phyloP scores from a whole-genome alignment of 1,284 basidiomycete genomes.

The Peniophora sp. region DNA sequence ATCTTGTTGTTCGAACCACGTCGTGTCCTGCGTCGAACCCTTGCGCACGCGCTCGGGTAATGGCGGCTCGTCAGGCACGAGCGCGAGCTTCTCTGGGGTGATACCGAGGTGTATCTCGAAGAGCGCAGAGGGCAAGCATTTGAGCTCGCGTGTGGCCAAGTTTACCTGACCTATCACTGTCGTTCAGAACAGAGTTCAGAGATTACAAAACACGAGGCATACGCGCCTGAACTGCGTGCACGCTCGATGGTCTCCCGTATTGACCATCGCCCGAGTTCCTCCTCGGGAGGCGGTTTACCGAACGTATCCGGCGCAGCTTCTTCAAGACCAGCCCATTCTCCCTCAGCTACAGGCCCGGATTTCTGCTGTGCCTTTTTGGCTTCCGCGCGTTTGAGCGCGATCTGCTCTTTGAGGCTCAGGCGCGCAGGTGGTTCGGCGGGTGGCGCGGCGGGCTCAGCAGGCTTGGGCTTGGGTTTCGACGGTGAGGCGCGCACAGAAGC shows the following conservation, averaged over 20 bases:
- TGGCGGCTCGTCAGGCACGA: constrained; percentile 53
- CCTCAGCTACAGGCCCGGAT: constrained; percentile 13
- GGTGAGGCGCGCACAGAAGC: constrained; percentile 2
- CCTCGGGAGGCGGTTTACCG: constrained; percentile 30
- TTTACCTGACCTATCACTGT: constrained; percentile 55
- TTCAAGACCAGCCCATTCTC: constrained; percentile 30
- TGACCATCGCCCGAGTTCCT: constrained; percentile 50
- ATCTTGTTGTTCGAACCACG: constrained; percentile 77
- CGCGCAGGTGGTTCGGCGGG: constrained; percentile 21
- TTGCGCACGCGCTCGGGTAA: constrained; percentile 31
- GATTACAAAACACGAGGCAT: constrained; percentile 4
- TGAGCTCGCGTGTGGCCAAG: constrained; percentile 59
- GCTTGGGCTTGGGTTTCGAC: constrained; percentile 16
- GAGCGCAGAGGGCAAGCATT: constrained; percentile 66
- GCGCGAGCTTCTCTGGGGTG: constrained; percentile 55
- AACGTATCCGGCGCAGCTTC: constrained; percentile 33
- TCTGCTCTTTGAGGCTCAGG: constrained; percentile 64
- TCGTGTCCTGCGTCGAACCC: constrained; percentile 25
- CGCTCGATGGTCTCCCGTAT: constrained; percentile 69
- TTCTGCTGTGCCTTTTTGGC: constrained; percentile 46
- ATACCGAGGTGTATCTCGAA: constrained; percentile 73
- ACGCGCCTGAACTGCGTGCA: constrained; percentile 64
- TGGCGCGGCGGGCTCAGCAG: constrained; percentile 1
- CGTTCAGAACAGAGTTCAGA: constrained; percentile 33
- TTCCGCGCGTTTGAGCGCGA: constrained; percentile 67